A percentile compares a stretch with the other conserved stretches of the same genome.
Evolutionary conservation across 1,284 basidiomycete species (phyloP).

Genomic region (Ustilago bromivora): DNA sequence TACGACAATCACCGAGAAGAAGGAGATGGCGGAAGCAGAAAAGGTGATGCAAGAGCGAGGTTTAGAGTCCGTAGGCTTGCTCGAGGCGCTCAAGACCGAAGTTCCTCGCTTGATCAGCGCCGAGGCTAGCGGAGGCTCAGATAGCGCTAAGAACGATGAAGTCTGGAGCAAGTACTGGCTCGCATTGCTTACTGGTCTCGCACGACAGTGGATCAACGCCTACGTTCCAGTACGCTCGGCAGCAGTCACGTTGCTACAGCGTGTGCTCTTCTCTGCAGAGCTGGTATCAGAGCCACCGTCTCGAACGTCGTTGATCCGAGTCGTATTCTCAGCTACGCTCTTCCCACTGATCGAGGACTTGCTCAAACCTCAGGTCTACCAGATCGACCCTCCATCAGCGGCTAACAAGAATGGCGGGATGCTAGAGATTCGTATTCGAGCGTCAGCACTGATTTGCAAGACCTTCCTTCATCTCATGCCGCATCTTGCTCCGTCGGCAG

Average conservation of each 20-base stretch:
- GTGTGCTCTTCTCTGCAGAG: constrained; percentile 76
- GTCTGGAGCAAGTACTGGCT: constrained; percentile 86
- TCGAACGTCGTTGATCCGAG: constrained; percentile 73
- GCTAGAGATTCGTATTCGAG: constrained; percentile 87
- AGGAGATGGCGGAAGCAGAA: constrained; percentile 65
- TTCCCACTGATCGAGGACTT: constrained; percentile 94
- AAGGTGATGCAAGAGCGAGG: constrained; percentile 76
- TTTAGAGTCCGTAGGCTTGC: constrained; percentile 82
- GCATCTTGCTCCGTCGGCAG: neutral
- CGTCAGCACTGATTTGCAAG: constrained; percentile 90
- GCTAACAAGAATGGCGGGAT: constrained; percentile 74
- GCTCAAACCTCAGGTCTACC: constrained; percentile 83
- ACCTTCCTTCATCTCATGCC: constrained; percentile 93
- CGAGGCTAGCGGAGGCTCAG: constrained; percentile 29
- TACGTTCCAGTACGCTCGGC: constrained; percentile 85
- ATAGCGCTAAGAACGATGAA: constrained; percentile 65
- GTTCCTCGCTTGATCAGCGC: constrained; percentile 54
- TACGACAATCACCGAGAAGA: constrained; percentile 66
- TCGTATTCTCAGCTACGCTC: constrained; percentile 86
- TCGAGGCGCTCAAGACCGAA: constrained; percentile 70
- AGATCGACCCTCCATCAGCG: constrained; percentile 76
- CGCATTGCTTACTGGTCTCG: constrained; percentile 81
- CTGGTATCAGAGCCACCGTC: constrained; percentile 70
- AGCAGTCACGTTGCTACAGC: constrained; percentile 86
- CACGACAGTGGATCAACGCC: constrained; percentile 86